phyloP scores from a whole-genome alignment of 495 filamentous ascomycete species.

The Sabuloglossum arenarium region DNA sequence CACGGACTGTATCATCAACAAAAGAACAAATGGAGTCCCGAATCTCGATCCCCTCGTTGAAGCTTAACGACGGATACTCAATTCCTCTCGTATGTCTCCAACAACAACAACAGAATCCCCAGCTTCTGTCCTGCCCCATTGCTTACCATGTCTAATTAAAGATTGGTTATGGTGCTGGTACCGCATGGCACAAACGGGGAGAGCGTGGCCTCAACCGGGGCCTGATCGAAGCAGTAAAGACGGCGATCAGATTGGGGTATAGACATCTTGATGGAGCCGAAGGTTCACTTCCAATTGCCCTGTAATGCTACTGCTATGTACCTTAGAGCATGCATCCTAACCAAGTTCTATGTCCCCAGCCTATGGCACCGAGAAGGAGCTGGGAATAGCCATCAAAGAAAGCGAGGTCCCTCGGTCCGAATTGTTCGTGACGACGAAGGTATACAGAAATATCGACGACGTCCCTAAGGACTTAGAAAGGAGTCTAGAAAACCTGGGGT shows the following conservation, averaged over 20 bases:
- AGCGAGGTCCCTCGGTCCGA: constrained; percentile 41
- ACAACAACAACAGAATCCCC: neutral
- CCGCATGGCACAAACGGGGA: constrained; percentile 34
- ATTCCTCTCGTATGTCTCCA: constrained; percentile 42
- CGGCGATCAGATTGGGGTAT: constrained; percentile 50
- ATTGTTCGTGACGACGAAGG: constrained; percentile 63
- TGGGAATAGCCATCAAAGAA: constrained; percentile 54
- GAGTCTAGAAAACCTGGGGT: constrained; percentile 51
- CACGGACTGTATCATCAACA: constrained; percentile 11
- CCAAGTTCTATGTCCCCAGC: no score
- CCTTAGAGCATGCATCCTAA: no score
- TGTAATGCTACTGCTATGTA: no score
- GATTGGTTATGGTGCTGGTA: constrained; percentile 55
- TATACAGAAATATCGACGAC: constrained; percentile 34
- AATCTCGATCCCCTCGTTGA: constrained; percentile 18
- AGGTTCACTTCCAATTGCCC: constrained; percentile 15
- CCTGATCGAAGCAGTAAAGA: constrained; percentile 38
- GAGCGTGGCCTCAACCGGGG: constrained; percentile 24
- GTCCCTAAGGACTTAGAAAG: constrained; percentile 41
- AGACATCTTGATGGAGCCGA: constrained; percentile 65
- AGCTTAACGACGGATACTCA: constrained; percentile 50
- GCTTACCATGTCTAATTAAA: constrained; percentile 14
- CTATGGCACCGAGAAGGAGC: constrained; percentile 60
- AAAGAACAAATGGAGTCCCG: constrained; percentile 11
- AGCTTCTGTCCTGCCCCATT: neutral